phyloP scores from a whole-genome alignment of 164 flowering plant species.

The Cinnamomum chago region DNA sequence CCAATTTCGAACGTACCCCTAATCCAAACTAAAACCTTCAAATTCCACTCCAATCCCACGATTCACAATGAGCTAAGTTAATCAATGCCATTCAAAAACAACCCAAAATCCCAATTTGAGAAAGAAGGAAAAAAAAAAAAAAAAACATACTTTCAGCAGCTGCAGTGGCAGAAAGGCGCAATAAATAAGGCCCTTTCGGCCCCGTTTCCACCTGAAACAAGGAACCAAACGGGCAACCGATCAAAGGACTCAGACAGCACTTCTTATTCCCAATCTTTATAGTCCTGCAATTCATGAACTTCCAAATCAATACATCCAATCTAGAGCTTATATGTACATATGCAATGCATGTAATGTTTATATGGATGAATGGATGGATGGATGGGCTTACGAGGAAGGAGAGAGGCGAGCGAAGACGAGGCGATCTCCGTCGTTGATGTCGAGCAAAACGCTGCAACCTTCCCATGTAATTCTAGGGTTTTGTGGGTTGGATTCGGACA shows the following conservation, averaged over 20 bases:
- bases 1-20: too few species aligned
- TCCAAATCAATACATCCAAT: neutral
- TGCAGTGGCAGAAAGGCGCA: constrained; percentile 36
- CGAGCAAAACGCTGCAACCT: constrained; percentile 95
- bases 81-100: neutral
- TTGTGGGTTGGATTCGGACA: constrained; percentile 25
- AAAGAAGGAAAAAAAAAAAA: neutral
- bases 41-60: too few species aligned
- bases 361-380: neutral
- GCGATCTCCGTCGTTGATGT: constrained; percentile 91
- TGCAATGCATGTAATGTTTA: neutral
- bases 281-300: constrained; percentile 40
- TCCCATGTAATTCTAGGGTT: constrained; percentile 80
- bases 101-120: neutral
- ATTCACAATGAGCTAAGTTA: neutral
- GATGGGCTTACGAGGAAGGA: constrained; percentile 45
- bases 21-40: too few species aligned
- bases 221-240: constrained; percentile 93
- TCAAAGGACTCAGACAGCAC: constrained; percentile 61
- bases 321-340: neutral
- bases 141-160: constrained; percentile 39
- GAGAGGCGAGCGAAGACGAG: constrained; percentile 86
- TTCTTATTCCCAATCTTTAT: constrained; percentile 79
- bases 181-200: constrained; percentile 47
- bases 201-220: constrained; percentile 65